These are phyloP conservation scores for Nicotiana attenuata DNA, from an alignment of 257 asterid genomes.

Conservation along the genomic window DNA sequence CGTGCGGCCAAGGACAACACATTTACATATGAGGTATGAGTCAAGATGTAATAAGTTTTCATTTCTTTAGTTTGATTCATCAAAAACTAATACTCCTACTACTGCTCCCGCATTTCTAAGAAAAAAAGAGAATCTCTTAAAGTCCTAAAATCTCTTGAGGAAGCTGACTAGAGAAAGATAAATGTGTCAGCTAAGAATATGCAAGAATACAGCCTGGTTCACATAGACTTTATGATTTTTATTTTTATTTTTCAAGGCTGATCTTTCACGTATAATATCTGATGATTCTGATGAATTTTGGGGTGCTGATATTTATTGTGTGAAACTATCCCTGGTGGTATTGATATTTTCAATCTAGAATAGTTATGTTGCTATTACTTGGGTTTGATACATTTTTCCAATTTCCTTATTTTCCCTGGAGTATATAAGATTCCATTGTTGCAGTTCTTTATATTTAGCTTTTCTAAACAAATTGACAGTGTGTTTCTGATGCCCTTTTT, in stretches of 20 bases:
- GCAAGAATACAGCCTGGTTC: neutral
- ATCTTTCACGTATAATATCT: neutral
- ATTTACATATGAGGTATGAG: slow-evolving; percentile 81
- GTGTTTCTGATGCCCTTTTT: neutral
- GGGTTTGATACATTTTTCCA: neutral
- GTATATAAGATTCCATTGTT: neutral
- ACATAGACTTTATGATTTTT: neutral
- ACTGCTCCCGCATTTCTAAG: neutral
- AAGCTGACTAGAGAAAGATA: neutral
- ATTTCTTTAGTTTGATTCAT: slow-evolving; percentile 1
- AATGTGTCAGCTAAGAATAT: neutral
- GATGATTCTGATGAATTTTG: neutral
- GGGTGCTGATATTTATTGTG: neutral
- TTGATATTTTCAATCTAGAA: neutral
- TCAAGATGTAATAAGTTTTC: neutral
- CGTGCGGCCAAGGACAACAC: slow-evolving; percentile 69
- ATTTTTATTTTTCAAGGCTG: neutral
- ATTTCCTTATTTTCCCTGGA: neutral
- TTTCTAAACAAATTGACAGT: neutral
- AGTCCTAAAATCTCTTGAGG: neutral
- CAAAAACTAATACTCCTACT: neutral
- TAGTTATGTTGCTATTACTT: neutral
- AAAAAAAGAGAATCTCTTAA: neutral
- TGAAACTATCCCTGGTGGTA: neutral
- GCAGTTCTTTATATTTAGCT: neutral